Conservation (phyloP, 2,329 filamentous ascomycete genomes). For the Zasmidium cellare region DNA sequence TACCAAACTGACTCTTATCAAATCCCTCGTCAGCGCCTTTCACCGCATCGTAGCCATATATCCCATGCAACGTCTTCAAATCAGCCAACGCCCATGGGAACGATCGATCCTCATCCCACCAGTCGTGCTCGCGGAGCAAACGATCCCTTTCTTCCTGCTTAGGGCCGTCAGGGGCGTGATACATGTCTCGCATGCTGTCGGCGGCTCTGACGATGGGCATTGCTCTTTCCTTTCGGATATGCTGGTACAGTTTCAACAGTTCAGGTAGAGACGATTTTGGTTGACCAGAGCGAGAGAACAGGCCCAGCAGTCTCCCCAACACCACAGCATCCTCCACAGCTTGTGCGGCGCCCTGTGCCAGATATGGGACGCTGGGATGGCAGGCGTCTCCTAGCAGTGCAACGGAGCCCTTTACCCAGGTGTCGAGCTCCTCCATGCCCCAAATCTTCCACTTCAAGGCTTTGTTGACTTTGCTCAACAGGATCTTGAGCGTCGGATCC, state of each 20-base stretch:
- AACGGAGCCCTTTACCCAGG: conserved; percentile 8
- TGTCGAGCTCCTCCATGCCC: conserved; percentile 11
- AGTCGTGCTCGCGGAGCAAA: conserved; percentile 5
- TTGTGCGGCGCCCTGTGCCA: conserved; percentile 67
- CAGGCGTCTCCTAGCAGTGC: conserved; percentile 55
- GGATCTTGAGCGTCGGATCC: conserved; percentile 54
- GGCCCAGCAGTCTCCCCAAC: conserved; percentile 45
- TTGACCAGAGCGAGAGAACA: conserved; percentile 51
- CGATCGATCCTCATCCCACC: conserved; percentile 2
- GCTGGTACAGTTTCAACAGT: conserved; percentile 43
- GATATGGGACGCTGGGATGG: conserved; percentile 63
- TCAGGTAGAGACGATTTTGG: conserved; percentile 37
- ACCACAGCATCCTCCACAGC: conserved; percentile 67
- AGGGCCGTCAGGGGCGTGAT: conserved; percentile 47
- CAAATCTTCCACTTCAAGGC: conserved; percentile 68
- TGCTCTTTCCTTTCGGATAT: conserved; percentile 46
- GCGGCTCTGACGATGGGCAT: conserved; percentile 51
- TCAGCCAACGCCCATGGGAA: conserved; percentile 6
- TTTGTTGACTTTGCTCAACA: conserved; percentile 51
- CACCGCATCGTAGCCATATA: conserved; percentile 12
- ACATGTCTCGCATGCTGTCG: conserved; percentile 23
- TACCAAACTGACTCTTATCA: background rate
- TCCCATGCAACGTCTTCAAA: background rate
- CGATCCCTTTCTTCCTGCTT: conserved; percentile 58
- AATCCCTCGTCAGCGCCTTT: conserved; percentile 10